Evolutionary conservation across 805 yeast genomes (phyloP).

Genomic region (Yarrowia sp.): DNA sequence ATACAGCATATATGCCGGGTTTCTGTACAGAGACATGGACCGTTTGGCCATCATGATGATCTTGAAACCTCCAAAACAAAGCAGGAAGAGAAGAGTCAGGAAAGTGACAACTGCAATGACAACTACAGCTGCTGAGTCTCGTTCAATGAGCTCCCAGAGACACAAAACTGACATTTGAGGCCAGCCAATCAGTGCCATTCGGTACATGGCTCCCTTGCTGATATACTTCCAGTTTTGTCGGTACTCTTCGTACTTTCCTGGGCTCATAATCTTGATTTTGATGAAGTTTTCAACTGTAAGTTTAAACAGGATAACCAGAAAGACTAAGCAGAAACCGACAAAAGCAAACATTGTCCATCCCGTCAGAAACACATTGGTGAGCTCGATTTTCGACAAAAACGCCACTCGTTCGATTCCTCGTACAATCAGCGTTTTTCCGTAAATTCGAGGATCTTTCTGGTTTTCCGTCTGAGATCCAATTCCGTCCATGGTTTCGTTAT

Average conservation of each 20-base stretch:
- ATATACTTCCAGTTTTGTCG: constrained; percentile 81
- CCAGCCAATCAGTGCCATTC: constrained; percentile 78
- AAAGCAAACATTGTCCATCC: constrained; percentile 81
- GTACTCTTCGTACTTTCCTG: constrained; percentile 68
- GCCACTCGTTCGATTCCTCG: constrained; percentile 94
- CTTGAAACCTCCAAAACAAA: constrained; percentile 69
- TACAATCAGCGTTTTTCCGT: constrained; percentile 71
- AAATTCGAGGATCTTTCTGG: constrained; percentile 59
- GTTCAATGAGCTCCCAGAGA: constrained; percentile 83
- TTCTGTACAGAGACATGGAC: constrained; percentile 70
- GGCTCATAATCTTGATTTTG: constrained; percentile 56
- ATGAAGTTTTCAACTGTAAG: constrained; percentile 64
- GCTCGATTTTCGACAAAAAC: constrained; percentile 77
- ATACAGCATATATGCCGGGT: constrained; percentile 86
- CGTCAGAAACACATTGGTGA: constrained; percentile 82
- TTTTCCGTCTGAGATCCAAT: constrained; percentile 34
- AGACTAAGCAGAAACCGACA: constrained; percentile 59
- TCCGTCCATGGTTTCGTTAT: neutral
- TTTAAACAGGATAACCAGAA: constrained; percentile 59
- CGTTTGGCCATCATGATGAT: constrained; percentile 73
- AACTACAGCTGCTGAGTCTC: constrained; percentile 79
- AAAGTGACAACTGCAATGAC: constrained; percentile 76
- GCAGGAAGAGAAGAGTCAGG: constrained; percentile 53
- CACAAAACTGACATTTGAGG: constrained; percentile 82
- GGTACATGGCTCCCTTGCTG: constrained; percentile 83